Conservation (phyloP, 331 rosid genomes). For the Dryas integrifolia region DNA sequence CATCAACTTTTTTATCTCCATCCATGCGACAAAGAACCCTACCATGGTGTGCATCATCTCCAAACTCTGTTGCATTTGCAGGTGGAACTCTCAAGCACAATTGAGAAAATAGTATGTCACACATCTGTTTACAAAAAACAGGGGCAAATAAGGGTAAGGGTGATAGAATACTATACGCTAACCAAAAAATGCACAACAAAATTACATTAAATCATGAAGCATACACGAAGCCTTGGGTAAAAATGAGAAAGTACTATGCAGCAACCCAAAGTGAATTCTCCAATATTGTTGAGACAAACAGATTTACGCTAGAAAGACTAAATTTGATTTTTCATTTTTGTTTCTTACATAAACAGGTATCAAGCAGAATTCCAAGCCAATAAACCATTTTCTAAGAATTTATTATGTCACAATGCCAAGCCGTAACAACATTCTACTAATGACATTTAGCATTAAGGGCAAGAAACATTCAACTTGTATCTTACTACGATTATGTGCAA, state of each 20-base stretch:
- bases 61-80: slow-evolving; percentile 49
- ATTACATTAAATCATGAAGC: not conserved
- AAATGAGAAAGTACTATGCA: slow-evolving; percentile 2
- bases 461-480: not conserved
- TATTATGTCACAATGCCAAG: not conserved
- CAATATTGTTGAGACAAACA: not conserved
- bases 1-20: slow-evolving; percentile 43
- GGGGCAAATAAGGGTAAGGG: slow-evolving; percentile 21
- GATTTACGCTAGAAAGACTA: not conserved
- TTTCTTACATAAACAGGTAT: not conserved
- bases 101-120: slow-evolving; percentile 93
- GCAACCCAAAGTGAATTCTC: not conserved
- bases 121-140: slow-evolving; percentile 68
- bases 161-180: slow-evolving; percentile 2
- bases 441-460: not conserved
- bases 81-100: slow-evolving; percentile 84
- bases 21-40: slow-evolving; percentile 36
- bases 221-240: not conserved
- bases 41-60: slow-evolving; percentile 59
- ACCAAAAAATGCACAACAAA: not conserved
- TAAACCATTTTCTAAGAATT: not conserved
- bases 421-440: not conserved
- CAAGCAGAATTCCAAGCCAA: not conserved
- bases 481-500: not conserved
- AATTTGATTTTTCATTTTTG: not conserved